phyloP scores from a whole-genome alignment of 106 monocot species.

The Apostasia shenzhenica region DNA sequence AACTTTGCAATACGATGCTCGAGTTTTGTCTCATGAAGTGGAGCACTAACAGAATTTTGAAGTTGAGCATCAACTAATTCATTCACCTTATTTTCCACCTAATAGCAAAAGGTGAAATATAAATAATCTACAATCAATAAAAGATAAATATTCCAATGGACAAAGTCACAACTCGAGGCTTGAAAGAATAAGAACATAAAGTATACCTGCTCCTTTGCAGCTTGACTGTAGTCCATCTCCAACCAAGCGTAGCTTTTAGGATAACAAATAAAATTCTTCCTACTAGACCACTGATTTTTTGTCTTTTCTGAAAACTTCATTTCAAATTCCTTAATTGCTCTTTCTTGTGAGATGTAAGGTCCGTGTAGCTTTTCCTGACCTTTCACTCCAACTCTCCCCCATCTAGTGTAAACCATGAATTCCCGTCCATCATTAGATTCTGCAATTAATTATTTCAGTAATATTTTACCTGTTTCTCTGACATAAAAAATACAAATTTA shows the following conservation, averaged over 20 bases:
- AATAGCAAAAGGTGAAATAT: neutral
- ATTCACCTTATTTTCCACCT: conserved; percentile 24
- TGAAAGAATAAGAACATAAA: conserved; percentile 4
- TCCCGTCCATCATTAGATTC: conserved; percentile 66
- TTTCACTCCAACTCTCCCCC: conserved; percentile 83
- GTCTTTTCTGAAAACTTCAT: conserved; percentile 72
- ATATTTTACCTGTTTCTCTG: too few species aligned
- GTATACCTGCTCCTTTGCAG: conserved; percentile 39
- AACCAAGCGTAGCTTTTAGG: conserved; percentile 57
- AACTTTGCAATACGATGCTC: conserved; percentile 67
- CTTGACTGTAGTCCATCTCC: conserved; percentile 84
- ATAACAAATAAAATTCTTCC: conserved; percentile 42
- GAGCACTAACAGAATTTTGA: conserved; percentile 18
- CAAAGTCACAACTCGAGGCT: conserved; percentile 2
- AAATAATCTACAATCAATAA: too few species aligned
- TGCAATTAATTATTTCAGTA: conserved; percentile 14
- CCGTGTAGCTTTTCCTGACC: conserved; percentile 75
- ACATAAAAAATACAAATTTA: too few species aligned
- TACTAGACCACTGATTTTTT: conserved; percentile 52
- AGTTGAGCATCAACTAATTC: too few species aligned
- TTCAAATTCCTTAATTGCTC: conserved; percentile 55
- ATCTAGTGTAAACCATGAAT: conserved; percentile 70
- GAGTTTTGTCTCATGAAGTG: conserved; percentile 72
- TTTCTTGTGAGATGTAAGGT: conserved; percentile 35
- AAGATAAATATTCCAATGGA: too few species aligned